Evolutionary conservation across 2,329 filamentous ascomycete genomes (phyloP), one percentile per base, ranked within the genome.

Genomic region (Epichloe amarillans): DNA sequence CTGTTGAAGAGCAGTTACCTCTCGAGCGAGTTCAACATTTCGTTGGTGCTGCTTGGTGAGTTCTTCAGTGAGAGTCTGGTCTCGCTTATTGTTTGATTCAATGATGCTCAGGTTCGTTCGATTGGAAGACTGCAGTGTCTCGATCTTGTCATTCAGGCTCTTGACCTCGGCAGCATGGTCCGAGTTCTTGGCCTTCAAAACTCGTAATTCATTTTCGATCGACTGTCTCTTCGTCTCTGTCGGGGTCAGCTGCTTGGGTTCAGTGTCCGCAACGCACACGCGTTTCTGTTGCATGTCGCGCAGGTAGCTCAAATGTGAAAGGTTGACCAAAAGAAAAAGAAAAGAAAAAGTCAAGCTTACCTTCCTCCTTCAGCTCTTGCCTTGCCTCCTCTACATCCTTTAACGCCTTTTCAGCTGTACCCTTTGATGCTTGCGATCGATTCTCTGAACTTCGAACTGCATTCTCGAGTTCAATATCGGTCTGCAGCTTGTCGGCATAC

Each of bases 391-490:
- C 85, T 1, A 90, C 79, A 57, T 96, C 90, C 57, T 87, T 86
- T 54, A 90, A 75, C 10, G 86, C 84, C 65, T 91, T 91, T 55
- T 94, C 88, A 43, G 88, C 79, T 1, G 85, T 86, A 5, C 79
- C 75, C 69, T 93, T 95, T 64, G 93, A 81, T 8, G 83, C 80
- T 62, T 91, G 88, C 57, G 83, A 83, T 67, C 89, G 86, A 23
- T 84, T 82, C 64, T 97, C 91, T 53, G 85, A 84, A 57, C 80
- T 86, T 59, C 89, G 84, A 46, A 95, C 84, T 17, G 84, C 85
- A 66, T 88, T 93, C 66, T 98, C 93, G 7, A 97, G 78, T 71
- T 97, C 90, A 43, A 98, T 93, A 61, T 95, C 88, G 44, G 87
- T 73, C 58, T 88, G 84, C 43, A 96, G 76, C 70, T 96, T 97